phyloP scores from a whole-genome alignment of 805 yeast species.

The Candida boidinii region DNA sequence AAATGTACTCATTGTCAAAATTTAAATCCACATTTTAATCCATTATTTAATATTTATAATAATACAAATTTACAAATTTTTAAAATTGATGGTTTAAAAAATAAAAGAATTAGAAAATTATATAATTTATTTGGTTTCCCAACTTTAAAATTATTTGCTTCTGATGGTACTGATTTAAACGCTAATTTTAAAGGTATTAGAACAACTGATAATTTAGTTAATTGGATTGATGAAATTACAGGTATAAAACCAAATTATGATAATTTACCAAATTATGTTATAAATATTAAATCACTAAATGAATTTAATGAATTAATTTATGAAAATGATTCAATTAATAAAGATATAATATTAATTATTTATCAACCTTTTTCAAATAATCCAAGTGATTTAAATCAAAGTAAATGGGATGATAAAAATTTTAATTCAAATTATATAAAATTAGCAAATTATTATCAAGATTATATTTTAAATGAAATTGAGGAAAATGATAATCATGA shows the following conservation, averaged over 20 bases:
- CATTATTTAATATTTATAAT: conserved; percentile 34
- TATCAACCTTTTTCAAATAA: conserved; percentile 29
- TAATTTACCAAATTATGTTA: conserved; percentile 9
- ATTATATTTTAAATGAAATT: too few relatives aligned
- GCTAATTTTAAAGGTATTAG: conserved; percentile 28
- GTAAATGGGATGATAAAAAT: conserved; percentile 22
- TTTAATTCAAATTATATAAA: conserved; percentile 23
- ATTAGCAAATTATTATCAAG: conserved; percentile 18
- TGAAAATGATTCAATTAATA: conserved; percentile 3
- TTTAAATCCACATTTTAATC: conserved; percentile 36
- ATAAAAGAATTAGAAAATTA: conserved; percentile 26
- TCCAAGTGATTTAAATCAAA: too few relatives aligned
- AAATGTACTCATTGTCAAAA: conserved; percentile 38
- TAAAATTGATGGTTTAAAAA: conserved; percentile 25
- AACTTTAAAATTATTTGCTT: conserved; percentile 34
- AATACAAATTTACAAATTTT: conserved; percentile 26
- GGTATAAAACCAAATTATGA: conserved; percentile 27
- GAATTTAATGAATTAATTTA: conserved; percentile 11
- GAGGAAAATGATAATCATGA: conserved; percentile 18
- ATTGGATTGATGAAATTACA: conserved; percentile 22
- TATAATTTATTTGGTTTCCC: conserved; percentile 41
- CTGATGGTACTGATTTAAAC: conserved; percentile 30
- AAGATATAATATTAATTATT: conserved; percentile 24
- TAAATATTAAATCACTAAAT: conserved; percentile 6
- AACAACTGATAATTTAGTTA: conserved; percentile 22